These are phyloP conservation scores for Penicillium ochrochloron DNA, from an alignment of 495 filamentous ascomycete genomes.

Conservation along the genomic window DNA sequence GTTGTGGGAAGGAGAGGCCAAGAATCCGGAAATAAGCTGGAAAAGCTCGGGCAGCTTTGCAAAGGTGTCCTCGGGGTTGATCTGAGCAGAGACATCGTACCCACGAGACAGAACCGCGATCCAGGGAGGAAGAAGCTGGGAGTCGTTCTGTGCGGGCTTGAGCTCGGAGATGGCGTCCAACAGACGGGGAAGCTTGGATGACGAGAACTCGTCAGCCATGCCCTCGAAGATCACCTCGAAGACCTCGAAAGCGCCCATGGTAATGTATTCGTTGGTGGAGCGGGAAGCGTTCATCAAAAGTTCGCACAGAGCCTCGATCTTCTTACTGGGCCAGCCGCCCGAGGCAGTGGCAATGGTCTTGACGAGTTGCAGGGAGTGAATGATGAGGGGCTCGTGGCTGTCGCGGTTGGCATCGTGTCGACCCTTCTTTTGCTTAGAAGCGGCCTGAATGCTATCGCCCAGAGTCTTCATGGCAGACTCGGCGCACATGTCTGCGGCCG, in stretches of 20 bases:
- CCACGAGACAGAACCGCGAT: slow-evolving; percentile 92
- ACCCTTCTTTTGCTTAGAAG: slow-evolving; percentile 70
- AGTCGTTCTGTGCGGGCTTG: slow-evolving; percentile 86
- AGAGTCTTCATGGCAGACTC: slow-evolving; percentile 81
- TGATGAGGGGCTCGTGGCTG: slow-evolving; percentile 77
- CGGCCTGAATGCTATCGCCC: slow-evolving; percentile 65
- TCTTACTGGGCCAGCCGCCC: slow-evolving; percentile 95
- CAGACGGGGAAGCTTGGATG: slow-evolving; percentile 84
- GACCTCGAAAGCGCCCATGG: slow-evolving; percentile 92
- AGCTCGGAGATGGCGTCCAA: slow-evolving; percentile 87
- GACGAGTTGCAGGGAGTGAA: slow-evolving; percentile 88
- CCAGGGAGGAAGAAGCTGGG: slow-evolving; percentile 92
- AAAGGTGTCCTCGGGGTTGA: slow-evolving; percentile 85
- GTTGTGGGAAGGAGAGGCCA: slow-evolving; percentile 85
- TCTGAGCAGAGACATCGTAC: slow-evolving; percentile 89
- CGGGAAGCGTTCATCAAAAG: slow-evolving; percentile 83
- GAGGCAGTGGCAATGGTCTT: slow-evolving; percentile 85
- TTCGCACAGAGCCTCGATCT: slow-evolving; percentile 90
- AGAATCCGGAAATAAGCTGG: slow-evolving; percentile 72
- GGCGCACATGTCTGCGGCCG: slow-evolving; percentile 93
- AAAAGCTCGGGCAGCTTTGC: slow-evolving; percentile 84
- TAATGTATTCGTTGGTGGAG: slow-evolving; percentile 90
- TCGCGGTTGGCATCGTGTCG: slow-evolving; percentile 48
- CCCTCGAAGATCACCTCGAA: slow-evolving; percentile 95
- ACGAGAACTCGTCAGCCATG: slow-evolving; percentile 83